Percentiles rank a stretch among this genome's conserved stretches.
Evolutionary conservation across 2,329 filamentous ascomycete species (phyloP).

Genomic region (Trichoderma pleuroti): DNA sequence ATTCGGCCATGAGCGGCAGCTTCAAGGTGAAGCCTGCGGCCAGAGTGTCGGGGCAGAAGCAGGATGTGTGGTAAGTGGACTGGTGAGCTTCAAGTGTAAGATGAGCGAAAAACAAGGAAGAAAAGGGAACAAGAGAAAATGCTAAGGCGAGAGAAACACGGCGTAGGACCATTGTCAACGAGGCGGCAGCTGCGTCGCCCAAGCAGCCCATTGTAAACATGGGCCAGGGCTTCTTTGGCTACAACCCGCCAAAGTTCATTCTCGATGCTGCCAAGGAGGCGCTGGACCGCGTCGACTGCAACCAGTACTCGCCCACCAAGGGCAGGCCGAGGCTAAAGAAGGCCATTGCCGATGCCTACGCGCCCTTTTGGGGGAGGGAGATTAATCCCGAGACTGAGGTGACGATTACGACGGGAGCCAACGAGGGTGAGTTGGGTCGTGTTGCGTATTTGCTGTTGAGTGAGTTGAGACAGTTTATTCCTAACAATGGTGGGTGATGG

Average conservation of each 20-base stretch:
- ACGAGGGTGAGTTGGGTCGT: constrained; percentile 52
- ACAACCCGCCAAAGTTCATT: constrained; percentile 90
- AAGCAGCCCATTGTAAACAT: constrained; percentile 63
- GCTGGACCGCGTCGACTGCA: constrained; percentile 89
- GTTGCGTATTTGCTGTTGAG: background rate
- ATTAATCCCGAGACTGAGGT: constrained; percentile 90
- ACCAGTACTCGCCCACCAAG: constrained; percentile 96
- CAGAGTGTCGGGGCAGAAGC: constrained; percentile 46
- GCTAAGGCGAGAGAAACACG: background rate
- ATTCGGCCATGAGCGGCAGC: constrained; percentile 40
- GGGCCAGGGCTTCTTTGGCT: constrained; percentile 75
- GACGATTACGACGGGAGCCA: constrained; percentile 88
- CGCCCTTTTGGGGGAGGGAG: constrained; percentile 77
- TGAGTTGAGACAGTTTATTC: background rate
- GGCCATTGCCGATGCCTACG: constrained; percentile 89
- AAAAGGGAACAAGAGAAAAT: background rate
- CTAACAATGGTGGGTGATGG: background rate
- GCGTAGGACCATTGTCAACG: constrained; percentile 61
- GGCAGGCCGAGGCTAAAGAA: constrained; percentile 88
- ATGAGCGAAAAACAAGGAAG: background rate
- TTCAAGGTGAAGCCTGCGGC: constrained; percentile 50
- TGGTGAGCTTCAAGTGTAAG: background rate
- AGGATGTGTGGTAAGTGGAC: constrained; percentile 49
- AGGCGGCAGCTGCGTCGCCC: constrained; percentile 60
- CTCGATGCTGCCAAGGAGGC: constrained; percentile 87